Evolutionary conservation across 306 rosid species (phyloP).

Genomic region (Benincasa hispida): DNA sequence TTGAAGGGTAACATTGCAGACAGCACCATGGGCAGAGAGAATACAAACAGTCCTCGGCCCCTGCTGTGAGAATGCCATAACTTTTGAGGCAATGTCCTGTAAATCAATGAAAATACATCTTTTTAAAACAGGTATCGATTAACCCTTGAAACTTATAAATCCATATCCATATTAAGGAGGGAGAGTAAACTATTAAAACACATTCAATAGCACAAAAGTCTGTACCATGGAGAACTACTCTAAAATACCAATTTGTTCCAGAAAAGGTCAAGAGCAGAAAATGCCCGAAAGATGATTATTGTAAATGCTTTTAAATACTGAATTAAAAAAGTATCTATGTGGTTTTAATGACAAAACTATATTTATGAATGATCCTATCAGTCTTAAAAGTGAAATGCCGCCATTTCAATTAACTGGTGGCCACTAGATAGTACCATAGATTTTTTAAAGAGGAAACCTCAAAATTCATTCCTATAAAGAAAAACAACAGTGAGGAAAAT

Average conservation of each 20-base stretch:
- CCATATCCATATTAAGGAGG: not conserved
- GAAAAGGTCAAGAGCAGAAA: not conserved
- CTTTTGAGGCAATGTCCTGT: slow-evolving; percentile 82
- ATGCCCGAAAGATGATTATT: not conserved
- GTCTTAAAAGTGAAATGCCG: not conserved
- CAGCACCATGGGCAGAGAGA: slow-evolving; percentile 70
- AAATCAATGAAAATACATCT: not conserved
- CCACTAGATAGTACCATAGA: not conserved
- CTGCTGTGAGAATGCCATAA: slow-evolving; percentile 63
- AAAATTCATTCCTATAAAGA: not conserved
- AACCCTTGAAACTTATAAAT: not conserved
- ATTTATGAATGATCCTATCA: not conserved
- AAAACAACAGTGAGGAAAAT: not conserved
- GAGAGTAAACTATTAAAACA: not conserved
- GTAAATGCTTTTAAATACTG: not conserved
- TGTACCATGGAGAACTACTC: not conserved
- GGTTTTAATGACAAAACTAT: not conserved
- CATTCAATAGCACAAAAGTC: not conserved
- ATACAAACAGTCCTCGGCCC: slow-evolving; percentile 81
- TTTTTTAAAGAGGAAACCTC: not conserved
- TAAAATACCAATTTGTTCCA: not conserved
- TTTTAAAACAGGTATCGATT: not conserved
- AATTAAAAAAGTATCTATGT: not conserved
- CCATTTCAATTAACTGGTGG: not conserved
- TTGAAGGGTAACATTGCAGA: slow-evolving; percentile 64